Conservation (phyloP, 495 filamentous ascomycete genomes). For the Penicillium coffeae region DNA sequence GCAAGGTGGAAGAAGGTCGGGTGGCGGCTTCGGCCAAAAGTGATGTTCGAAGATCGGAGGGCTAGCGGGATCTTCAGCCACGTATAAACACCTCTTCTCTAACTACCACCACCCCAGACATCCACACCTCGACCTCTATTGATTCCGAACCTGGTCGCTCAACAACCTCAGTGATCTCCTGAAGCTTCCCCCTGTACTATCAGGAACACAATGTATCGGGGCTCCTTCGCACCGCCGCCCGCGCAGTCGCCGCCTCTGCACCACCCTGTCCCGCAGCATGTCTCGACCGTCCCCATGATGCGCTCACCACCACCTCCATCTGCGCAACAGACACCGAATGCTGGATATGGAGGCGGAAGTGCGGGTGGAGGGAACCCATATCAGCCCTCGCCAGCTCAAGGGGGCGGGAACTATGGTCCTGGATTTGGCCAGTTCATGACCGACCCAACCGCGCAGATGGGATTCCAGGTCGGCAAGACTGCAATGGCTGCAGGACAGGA, state of each 20-base stretch:
- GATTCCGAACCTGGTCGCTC: constrained; percentile 1
- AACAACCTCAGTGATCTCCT: neutral
- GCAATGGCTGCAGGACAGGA: constrained; percentile 86
- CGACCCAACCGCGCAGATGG: constrained; percentile 95
- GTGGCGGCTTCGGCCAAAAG: constrained; percentile 38
- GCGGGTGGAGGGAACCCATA: constrained; percentile 56
- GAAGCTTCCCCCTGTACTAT: constrained; percentile 5
- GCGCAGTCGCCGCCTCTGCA: constrained; percentile 93
- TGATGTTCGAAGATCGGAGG: constrained; percentile 24
- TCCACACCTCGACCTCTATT: constrained; percentile 10
- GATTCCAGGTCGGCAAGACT: constrained; percentile 87
- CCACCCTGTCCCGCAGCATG: constrained; percentile 97
- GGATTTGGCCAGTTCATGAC: constrained; percentile 86
- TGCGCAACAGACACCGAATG: constrained; percentile 66
- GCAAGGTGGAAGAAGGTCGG: constrained; percentile 13
- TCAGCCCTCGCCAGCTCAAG: constrained; percentile 48
- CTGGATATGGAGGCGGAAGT: constrained; percentile 52
- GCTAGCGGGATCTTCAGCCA: constrained; percentile 36
- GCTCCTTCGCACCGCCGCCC: constrained; percentile 67
- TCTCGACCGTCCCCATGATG: constrained; percentile 97
- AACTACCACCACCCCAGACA: constrained; percentile 9
- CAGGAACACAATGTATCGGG: constrained; percentile 68
- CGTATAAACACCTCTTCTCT: constrained; percentile 36
- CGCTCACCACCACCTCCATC: constrained; percentile 88
- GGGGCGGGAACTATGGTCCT: constrained; percentile 59